Base-by-base conservation (phyloP, 75 land plant genomes). In the Pinus taeda region DNA sequence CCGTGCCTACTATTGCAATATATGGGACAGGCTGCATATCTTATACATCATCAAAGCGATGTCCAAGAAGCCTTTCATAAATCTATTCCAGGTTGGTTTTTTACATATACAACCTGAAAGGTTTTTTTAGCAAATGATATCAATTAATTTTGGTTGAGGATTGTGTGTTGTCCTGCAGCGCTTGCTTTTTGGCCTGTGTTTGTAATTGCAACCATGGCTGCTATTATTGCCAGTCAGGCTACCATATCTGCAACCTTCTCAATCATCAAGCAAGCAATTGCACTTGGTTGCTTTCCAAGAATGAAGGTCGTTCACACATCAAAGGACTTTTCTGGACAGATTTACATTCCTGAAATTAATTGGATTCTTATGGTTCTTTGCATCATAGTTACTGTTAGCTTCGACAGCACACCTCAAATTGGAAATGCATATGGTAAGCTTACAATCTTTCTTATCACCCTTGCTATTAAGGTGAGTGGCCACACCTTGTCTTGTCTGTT, bases 291-390 rank as follows among this genome's bases (percentile, higher is more conserved):
- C 77, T 93, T 93, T 74, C 96, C 96, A 14, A 81, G 91, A 76
- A 89, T 93, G 11, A 89, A 91, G 71, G 88, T 93, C 62, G 87
- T 93, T 55, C 96, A 93, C 64, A 93, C 96, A 59, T 93, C 96
- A 33, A 87, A 85, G 76, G 82, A 82, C 26, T 84, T 91, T 75
- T 84, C 80, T 61, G 90, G 92, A 13, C 96, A 93, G 73, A 86
- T 93, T 77, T 93, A 91, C 60, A 83, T 89, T 67, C 96, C 93
- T n/a, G 96, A 93, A 59, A 87, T 93, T 12, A 93, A 93, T 74
- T 93, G 96, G 96, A 72, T 91, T 60, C 85, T 93, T 39, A 93
- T 93, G 96, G 57, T 89, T 72, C 88, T 87, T n/a, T 87, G 90
- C 62, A 85, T 91, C 57, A 84, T 85, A 62, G 89, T 93, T 12